phyloP scores from a whole-genome alignment of 371 early-diverging fungal species.

The Smittium culicis region DNA sequence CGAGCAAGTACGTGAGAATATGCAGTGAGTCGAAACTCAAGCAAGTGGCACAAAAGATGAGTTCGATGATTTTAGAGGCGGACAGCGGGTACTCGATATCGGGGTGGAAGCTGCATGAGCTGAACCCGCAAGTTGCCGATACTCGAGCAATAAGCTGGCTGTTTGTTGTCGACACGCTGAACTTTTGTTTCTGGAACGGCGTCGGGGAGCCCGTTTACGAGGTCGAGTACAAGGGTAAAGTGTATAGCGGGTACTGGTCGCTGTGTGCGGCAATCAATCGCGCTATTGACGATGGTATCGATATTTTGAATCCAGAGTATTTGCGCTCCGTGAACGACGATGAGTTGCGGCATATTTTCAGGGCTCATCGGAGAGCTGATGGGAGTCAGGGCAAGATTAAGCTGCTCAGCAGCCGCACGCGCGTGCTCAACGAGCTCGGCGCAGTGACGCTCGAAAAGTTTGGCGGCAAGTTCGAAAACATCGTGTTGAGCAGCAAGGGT shows the following conservation, averaged over 20 bases:
- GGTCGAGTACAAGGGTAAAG: slow-evolving; percentile 39
- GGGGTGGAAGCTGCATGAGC: too few relatives aligned
- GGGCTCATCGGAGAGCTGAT: too few relatives aligned
- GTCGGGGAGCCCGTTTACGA: slow-evolving; percentile 40
- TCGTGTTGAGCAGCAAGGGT: slow-evolving; percentile 37
- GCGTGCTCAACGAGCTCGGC: slow-evolving; percentile 54
- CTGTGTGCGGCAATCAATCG: slow-evolving; percentile 67
- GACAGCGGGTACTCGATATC: too few relatives aligned
- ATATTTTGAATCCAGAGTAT: too few relatives aligned
- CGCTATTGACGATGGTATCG: too few relatives aligned
- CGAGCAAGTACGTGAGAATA: too few relatives aligned
- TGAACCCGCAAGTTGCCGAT: slow-evolving; percentile 51
- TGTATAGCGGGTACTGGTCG: slow-evolving; percentile 79
- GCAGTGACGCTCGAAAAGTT: slow-evolving; percentile 48
- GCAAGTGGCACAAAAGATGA: too few relatives aligned
- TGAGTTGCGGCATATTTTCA: too few relatives aligned
- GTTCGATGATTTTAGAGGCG: too few relatives aligned
- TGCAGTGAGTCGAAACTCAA: too few relatives aligned
- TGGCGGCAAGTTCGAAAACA: slow-evolving; percentile 49
- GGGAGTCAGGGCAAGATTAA: slow-evolving; percentile 43
- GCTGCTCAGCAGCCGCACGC: slow-evolving; percentile 43
- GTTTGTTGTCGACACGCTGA: slow-evolving; percentile 67
- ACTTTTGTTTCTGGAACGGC: slow-evolving; percentile 81
- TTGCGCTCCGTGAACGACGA: too few relatives aligned
- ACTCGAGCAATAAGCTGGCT: slow-evolving; percentile 47